Percentiles rank a stretch among this genome's conserved stretches.
These are phyloP conservation scores for Nakaseomyces sp. DNA, from an alignment of 1,139 yeast species.

Conservation along the genomic window DNA sequence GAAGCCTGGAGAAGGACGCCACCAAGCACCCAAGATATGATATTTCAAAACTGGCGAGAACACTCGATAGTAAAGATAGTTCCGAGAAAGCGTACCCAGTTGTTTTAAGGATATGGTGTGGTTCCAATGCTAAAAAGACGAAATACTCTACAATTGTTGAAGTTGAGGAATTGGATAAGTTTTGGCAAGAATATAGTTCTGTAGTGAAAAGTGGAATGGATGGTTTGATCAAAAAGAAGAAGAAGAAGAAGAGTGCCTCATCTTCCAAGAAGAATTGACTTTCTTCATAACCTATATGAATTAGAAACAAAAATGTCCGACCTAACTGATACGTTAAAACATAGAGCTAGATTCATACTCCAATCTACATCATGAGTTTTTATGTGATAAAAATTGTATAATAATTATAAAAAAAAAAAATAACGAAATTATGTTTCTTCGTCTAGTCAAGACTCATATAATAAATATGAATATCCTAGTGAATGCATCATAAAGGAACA, in stretches of 20 bases:
- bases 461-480: too few species aligned
- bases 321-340: too few species aligned
- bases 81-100: slow-evolving; percentile 37
- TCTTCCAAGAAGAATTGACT: slow-evolving; percentile 13
- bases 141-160: slow-evolving; percentile 61
- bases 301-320: too few species aligned
- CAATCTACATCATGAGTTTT: too few species aligned
- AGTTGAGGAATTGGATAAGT: slow-evolving; percentile 46
- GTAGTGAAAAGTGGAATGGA: slow-evolving; percentile 53
- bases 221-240: slow-evolving; percentile 56
- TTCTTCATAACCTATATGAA: neutral
- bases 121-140: slow-evolving; percentile 45
- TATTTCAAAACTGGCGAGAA: slow-evolving; percentile 23
- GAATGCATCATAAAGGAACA: too few species aligned
- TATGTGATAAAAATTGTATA: slow-evolving; percentile 5
- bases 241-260: slow-evolving; percentile 41
- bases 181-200: slow-evolving; percentile 63
- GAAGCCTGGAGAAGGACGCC: slow-evolving; percentile 23
- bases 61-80: slow-evolving; percentile 9
- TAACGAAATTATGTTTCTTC: neutral
- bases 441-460: too few species aligned
- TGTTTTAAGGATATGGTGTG: slow-evolving; percentile 44
- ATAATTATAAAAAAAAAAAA: slow-evolving; percentile 6
- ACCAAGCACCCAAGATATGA: slow-evolving; percentile 22
- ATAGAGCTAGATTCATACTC: too few species aligned